Evolutionary conservation across 2,329 filamentous ascomycete genomes (phyloP), one percentile per base, ranked within the genome.

Genomic region (Aspergillus sp.): DNA sequence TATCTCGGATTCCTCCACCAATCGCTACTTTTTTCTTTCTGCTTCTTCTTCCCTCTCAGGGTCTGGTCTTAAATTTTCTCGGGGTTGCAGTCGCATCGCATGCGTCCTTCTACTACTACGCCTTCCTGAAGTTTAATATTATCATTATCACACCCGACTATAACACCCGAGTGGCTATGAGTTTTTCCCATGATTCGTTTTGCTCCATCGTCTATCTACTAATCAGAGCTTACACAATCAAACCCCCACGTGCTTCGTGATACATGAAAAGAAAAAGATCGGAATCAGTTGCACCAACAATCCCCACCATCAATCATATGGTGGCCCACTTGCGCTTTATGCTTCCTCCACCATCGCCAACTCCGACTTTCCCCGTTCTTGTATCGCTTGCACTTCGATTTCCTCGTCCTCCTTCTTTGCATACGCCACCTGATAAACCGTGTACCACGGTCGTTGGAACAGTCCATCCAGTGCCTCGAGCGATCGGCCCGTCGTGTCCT

Each of bases 401-500:
- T 21, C 48, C 10, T 53, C 25, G 6, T 58, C 55, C 19, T 58
- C 54, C 12, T 54, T 19, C 17, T 52, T 61, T 49, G 60, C 52
- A 57, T 67, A 67, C 4, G 65, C 64, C 2, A 66, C 65, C 39
- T 60, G 47, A 23, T 68, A 58, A 25, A 65, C 59, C 1, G 57
- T 64, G 45, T 65, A 67, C 66, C 65, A 68, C 5, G 66, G 65
- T 10, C 63, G 56, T 48, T 65, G 55, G 32, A 68, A 67, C n/a
- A 67, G 50, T n/a, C 54, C 54, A 49, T 67, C 65, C 51, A 65
- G 48, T 8, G 62, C 63, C 43, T 68, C 65, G 5, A 68, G 45
- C 4, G 66, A 65, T 12, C 65, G 50, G 17, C 66, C 65, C 2
- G 65, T 68, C 0, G 64, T 68, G 52, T 68, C 66, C 66, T 65